Base-by-base conservation (phyloP, 345 rosid genomes). In the Hirschfeldia incana region DNA sequence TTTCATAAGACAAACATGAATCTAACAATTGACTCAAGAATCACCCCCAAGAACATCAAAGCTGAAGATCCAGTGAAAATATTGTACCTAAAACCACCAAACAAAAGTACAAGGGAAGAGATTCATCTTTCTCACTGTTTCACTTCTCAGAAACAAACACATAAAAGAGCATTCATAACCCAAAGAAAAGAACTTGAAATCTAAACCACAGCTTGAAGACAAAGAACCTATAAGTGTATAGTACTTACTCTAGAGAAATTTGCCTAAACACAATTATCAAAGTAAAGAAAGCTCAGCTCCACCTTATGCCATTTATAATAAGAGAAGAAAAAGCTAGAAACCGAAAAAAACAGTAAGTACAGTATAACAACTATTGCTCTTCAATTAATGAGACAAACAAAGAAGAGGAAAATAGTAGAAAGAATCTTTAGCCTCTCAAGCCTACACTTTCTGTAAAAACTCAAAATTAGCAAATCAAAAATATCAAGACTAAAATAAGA, bases 361-460 rank as follows among this genome's bases (percentile, higher is more conserved):
- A 69, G 72, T 69, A 59, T 72, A 69, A 70, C 83, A 64, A 75
- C 79, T 75, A 80, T 75, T 75, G 83, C 79, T 74, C 75, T 61
- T 80, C 79, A 74, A 63, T 75, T 74, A 74, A 74, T 75, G 79
- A 80, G 79, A 80, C 83, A 62, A 74, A 74, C 76, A 75, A 63
- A 69, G 37, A 73, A 68, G 69, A 78, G n/a, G 13, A 73, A 78
- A 72, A 34, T 44, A 53, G 60, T 11, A 59, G 5, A 68, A 51
- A 62, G 76, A 74, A 80, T 74, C 83, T 69, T 80, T 15, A 69
- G 0, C 12, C 73, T 59, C 11, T 59, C 11, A 71, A 71, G n/a
- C 70, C 58, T n/a, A 70, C 64, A 76, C 8, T 44, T 51, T 46
- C 5, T 29, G 17, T 49, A 49, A 49, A 1, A 60, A 26, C 21